phyloP scores from a whole-genome alignment of 495 filamentous ascomycete species.

The Penicillium egyptiacum region DNA sequence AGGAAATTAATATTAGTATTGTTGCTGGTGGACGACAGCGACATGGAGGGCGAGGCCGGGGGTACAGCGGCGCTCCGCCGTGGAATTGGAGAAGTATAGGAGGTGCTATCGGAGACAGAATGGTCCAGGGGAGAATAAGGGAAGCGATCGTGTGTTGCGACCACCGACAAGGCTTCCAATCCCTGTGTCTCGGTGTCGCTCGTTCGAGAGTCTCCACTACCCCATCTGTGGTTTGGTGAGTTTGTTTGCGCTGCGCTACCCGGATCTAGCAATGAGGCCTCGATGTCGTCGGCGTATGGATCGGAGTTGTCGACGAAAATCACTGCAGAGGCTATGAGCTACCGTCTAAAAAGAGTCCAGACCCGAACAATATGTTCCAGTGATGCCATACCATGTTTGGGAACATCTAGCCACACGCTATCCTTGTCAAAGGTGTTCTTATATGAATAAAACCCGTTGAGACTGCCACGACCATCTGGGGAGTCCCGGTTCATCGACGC shows the following conservation, averaged over 20 bases:
- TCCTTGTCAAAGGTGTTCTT: conserved; percentile 65
- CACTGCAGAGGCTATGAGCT: conserved; percentile 39
- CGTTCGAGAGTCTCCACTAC: conserved; percentile 27
- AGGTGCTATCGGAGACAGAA: conserved; percentile 34
- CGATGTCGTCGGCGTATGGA: conserved; percentile 58
- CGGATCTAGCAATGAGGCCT: conserved; percentile 36
- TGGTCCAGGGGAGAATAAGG: conserved; percentile 34
- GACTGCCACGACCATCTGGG: conserved; percentile 41
- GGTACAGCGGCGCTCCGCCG: conserved; percentile 33
- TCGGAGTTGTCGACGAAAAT: conserved; percentile 66
- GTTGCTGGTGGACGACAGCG: conserved; percentile 36
- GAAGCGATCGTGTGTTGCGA: conserved; percentile 53
- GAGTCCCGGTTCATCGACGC: conserved; percentile 63
- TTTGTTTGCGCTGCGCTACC: conserved; percentile 35
- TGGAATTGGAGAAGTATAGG: conserved; percentile 38
- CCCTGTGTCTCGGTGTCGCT: conserved; percentile 48
- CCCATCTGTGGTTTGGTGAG: conserved; percentile 34
- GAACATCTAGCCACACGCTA: conserved; percentile 64
- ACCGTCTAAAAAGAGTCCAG: neutral
- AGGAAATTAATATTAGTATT: conserved; percentile 57
- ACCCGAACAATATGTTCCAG: neutral
- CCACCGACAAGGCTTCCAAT: conserved; percentile 57
- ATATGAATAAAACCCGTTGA: conserved; percentile 69
- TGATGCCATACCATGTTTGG: conserved; percentile 48
- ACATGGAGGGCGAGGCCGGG: conserved; percentile 40